Percentiles rank a stretch among this genome's conserved stretches.
Conservation (phyloP, 495 filamentous ascomycete genomes). For the Podospora australis region DNA sequence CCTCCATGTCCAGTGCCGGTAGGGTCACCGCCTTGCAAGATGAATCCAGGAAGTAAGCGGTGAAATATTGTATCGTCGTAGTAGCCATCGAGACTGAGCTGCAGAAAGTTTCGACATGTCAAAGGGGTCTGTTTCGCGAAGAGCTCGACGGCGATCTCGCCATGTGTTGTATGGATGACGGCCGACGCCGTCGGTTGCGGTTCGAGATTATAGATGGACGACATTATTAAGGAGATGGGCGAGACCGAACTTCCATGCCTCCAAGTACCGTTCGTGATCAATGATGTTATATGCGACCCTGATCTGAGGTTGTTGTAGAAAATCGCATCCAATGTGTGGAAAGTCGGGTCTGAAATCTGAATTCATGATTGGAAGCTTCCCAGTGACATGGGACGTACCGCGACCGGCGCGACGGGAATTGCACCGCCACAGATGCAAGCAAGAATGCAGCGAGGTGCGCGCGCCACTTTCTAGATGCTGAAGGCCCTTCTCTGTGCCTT, state of each 20-base stretch:
- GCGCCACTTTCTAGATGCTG: too few relatives aligned
- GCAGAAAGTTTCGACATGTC: slow-evolving; percentile 90
- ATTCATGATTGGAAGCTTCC: background rate
- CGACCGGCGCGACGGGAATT: too few relatives aligned
- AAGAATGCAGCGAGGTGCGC: too few relatives aligned
- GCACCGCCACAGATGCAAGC: background rate
- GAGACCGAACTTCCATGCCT: too few relatives aligned
- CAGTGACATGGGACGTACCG: background rate
- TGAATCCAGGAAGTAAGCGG: slow-evolving; percentile 83
- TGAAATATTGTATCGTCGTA: slow-evolving; percentile 91
- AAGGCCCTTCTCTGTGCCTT: too few relatives aligned
- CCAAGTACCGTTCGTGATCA: too few relatives aligned
- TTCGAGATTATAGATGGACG: slow-evolving; percentile 85
- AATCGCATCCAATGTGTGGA: background rate
- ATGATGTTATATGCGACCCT: too few relatives aligned
- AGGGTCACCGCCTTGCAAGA: slow-evolving; percentile 86
- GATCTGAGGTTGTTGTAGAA: background rate
- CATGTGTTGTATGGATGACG: slow-evolving; percentile 79
- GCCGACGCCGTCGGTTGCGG: slow-evolving; percentile 86
- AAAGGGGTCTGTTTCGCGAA: slow-evolving; percentile 91
- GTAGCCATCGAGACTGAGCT: slow-evolving; percentile 89
- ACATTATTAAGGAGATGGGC: slow-evolving; percentile 53
- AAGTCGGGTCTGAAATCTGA: background rate
- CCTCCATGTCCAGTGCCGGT: slow-evolving; percentile 84
- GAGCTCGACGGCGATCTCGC: slow-evolving; percentile 82